These are phyloP conservation scores for Aspergillus mulundensis DNA, from an alignment of 495 filamentous ascomycete genomes.

Conservation along the genomic window DNA sequence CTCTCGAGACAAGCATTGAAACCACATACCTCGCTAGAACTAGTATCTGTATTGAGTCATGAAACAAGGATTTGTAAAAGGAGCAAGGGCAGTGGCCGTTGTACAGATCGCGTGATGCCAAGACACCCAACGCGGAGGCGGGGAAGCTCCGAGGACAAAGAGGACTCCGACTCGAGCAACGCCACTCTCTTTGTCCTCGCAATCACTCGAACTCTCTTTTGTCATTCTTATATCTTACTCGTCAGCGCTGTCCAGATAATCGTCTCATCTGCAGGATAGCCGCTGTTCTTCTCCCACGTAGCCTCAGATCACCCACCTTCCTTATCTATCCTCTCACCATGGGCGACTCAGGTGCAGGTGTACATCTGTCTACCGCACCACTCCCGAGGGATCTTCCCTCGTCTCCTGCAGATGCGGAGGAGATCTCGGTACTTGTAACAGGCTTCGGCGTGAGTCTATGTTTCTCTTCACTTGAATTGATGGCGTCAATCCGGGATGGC, in stretches of 20 bases:
- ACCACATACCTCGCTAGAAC: too few species aligned
- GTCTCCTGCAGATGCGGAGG: slow-evolving; percentile 23
- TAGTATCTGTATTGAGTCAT: too few species aligned
- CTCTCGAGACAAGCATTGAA: too few species aligned
- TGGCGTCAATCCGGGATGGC: too few species aligned
- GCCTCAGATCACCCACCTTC: too few species aligned
- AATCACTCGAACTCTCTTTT: not conserved
- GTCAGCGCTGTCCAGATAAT: not conserved
- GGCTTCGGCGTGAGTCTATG: slow-evolving; percentile 63
- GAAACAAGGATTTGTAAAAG: too few species aligned
- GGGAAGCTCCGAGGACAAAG: slow-evolving; percentile 1
- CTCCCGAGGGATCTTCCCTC: slow-evolving; percentile 15
- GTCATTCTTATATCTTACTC: too few species aligned
- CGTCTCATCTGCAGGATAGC: not conserved
- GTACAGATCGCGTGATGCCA: slow-evolving; percentile 15
- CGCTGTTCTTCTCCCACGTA: too few species aligned
- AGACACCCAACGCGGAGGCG: slow-evolving; percentile 6
- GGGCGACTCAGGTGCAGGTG: slow-evolving; percentile 37
- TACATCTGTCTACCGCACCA: slow-evolving; percentile 15
- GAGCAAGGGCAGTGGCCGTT: too few species aligned
- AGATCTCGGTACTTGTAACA: slow-evolving; percentile 66
- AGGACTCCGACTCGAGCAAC: not conserved
- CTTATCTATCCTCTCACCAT: slow-evolving; percentile 17
- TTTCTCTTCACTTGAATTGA: too few species aligned
- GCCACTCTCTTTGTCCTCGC: too few species aligned